Conservation (phyloP, 768 basidiomycete species). For the Leccinum arenicola region DNA sequence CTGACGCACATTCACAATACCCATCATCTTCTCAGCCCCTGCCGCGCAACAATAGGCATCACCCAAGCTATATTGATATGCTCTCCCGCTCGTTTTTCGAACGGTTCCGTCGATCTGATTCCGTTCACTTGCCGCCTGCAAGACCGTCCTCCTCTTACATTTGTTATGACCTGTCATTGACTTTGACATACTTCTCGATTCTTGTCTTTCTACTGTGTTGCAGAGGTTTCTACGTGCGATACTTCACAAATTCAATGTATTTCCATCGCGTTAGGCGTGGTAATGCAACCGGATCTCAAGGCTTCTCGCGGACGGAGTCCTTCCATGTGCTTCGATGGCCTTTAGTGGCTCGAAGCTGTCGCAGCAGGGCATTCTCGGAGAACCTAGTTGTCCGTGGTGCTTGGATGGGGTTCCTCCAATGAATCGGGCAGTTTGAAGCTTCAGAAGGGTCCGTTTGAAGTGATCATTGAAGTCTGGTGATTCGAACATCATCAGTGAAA, state of each 20-base stretch:
- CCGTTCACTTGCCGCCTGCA: conserved; percentile 12
- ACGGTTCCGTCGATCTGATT: conserved; percentile 10
- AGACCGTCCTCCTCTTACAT: conserved; percentile 8
- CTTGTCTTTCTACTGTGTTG: conserved; percentile 13
- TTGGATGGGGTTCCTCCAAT: not conserved
- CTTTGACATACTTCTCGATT: conserved; percentile 10
- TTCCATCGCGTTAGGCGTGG: conserved; percentile 11
- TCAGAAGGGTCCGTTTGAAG: not conserved
- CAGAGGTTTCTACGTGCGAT: conserved; percentile 10
- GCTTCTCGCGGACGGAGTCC: not conserved
- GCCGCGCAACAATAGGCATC: conserved; percentile 21
- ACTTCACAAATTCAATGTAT: conserved; percentile 16
- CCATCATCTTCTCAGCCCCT: conserved; percentile 12
- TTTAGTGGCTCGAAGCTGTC: not conserved
- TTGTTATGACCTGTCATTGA: conserved; percentile 26
- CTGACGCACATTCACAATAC: conserved; percentile 23
- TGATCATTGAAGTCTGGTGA: not conserved
- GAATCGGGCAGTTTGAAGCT: not conserved
- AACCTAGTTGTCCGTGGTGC: not conserved
- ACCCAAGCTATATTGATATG: conserved; percentile 24
- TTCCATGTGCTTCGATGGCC: not conserved
- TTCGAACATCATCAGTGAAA: not conserved
- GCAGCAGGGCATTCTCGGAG: not conserved
- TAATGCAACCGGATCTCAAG: conserved; percentile 2
- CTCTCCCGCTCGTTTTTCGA: conserved; percentile 25